Percentiles rank a stretch among this genome's conserved stretches.
phyloP scores from a whole-genome alignment of 768 basidiomycete genomes.

The Hortiboletus campestris region DNA sequence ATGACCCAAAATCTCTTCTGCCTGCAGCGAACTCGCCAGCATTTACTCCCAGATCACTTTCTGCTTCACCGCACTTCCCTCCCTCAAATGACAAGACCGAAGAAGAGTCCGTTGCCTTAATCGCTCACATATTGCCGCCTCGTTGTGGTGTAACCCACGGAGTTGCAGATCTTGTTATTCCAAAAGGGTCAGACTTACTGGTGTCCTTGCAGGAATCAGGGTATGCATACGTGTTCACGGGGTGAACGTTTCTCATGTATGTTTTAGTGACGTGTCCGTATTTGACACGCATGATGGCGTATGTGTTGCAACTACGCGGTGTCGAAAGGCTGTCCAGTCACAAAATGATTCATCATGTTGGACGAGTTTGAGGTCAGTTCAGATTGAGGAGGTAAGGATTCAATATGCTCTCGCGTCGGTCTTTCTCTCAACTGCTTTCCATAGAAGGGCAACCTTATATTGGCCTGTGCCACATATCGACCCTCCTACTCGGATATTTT shows the following conservation, averaged over 20 bases:
- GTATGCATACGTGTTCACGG: conserved; percentile 37
- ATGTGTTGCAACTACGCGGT: conserved; percentile 30
- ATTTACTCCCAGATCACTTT: conserved; percentile 36
- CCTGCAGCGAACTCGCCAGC: conserved; percentile 47
- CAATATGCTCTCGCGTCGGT: background rate
- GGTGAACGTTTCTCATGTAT: conserved; percentile 3
- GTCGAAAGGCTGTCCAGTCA: conserved; percentile 4
- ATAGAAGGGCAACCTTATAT: conserved; percentile 33
- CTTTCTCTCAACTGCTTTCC: background rate
- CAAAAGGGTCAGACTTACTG: conserved; percentile 44
- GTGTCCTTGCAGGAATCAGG: conserved; percentile 63
- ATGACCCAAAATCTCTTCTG: conserved; percentile 42
- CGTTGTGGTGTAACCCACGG: conserved; percentile 37
- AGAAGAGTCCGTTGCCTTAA: conserved; percentile 20
- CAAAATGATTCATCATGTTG: conserved; percentile 17
- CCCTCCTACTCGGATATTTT: conserved; percentile 21
- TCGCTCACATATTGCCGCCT: conserved; percentile 46
- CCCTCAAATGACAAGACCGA: conserved; percentile 11
- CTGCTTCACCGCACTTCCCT: conserved; percentile 32
- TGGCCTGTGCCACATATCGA: conserved; percentile 44
- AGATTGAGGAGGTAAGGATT: conserved; percentile 18
- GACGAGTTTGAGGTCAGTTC: conserved; percentile 22
- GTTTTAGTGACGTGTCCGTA: conserved; percentile 50
- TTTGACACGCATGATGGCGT: conserved; percentile 52
- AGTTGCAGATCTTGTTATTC: conserved; percentile 46